phyloP scores from a whole-genome alignment of 2,329 filamentous ascomycete species.

The Scedosporium aurantiacum region DNA sequence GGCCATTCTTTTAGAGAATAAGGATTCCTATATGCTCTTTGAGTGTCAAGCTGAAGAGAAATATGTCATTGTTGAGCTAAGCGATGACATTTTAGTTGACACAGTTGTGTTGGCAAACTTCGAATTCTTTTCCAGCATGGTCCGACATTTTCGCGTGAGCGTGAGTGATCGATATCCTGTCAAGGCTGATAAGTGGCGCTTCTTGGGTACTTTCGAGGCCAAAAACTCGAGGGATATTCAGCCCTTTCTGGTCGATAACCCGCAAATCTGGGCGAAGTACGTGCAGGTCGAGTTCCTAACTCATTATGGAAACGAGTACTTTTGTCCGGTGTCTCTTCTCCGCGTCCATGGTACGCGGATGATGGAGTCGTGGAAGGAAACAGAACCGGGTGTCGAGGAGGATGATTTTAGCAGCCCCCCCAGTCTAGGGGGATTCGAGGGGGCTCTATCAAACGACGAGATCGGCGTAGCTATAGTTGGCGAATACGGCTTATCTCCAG shows the following conservation, averaged over 20 bases:
- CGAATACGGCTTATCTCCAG: no score
- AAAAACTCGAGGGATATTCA: slow-evolving; percentile 90
- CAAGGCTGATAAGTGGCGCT: slow-evolving; percentile 84
- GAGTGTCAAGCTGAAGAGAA: slow-evolving; percentile 81
- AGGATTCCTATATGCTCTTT: slow-evolving; percentile 96
- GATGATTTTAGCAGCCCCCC: slow-evolving; percentile 32
- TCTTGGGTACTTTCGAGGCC: slow-evolving; percentile 79
- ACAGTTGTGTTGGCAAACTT: slow-evolving; percentile 97
- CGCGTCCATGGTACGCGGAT: slow-evolving; percentile 93
- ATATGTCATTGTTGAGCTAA: slow-evolving; percentile 88
- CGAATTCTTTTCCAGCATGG: slow-evolving; percentile 97
- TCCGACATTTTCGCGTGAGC: slow-evolving; percentile 79
- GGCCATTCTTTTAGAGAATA: slow-evolving; percentile 86
- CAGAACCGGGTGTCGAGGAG: slow-evolving; percentile 57
- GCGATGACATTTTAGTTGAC: slow-evolving; percentile 76
- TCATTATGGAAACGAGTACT: slow-evolving; percentile 94
- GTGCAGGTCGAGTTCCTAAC: slow-evolving; percentile 82
- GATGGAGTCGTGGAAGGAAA: slow-evolving; percentile 84
- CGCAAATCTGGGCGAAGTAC: slow-evolving; percentile 92
- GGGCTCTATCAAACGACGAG: not conserved
- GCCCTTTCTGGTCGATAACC: slow-evolving; percentile 86
- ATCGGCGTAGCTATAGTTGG: no score
- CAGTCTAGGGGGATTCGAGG: not conserved
- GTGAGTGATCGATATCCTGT: slow-evolving; percentile 92
- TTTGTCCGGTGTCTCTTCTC: slow-evolving; percentile 83